Evolutionary conservation across 164 flowering plant genomes (phyloP), one percentile per base, ranked within the genome.

Genomic region (Brasenia schreberi): DNA sequence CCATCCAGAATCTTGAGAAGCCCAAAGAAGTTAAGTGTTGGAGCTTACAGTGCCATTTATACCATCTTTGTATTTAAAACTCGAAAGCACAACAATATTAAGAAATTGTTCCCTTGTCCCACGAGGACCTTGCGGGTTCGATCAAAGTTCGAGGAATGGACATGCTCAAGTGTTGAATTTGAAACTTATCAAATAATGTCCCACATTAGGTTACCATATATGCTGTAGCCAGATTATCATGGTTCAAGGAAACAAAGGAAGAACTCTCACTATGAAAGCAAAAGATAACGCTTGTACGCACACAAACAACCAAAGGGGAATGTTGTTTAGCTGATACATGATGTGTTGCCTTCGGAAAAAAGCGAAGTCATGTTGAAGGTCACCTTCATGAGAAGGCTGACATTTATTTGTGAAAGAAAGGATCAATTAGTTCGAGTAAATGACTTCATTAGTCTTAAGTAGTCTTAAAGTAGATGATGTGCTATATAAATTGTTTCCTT

Each of bases 101-200:
- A 95, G 80, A 60, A 92, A 68, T 69, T 90, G 96, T 60, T 80
- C 81, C 17, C 99, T 97, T 60, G 97, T 88, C 94, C 96, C 88
- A 2, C 74, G 67, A 64, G 68, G 52, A 56, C 61, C 62, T 18
- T 10, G 87, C 87, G 6, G 97, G 87, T 23, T 61, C 49, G 19
- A 62, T 66, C n/a, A 70, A 58, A 11, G 67, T 69, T 42, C 53
- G 71, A 18, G 80, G 78, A 71, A 80, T 80, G n/a, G 77, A 77
- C 94, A 91, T 88, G 68, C 74, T 71, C 71, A 95, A 75, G 80
- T 95, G 99, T 75, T 92, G 97, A 78, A 92, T 81, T 61, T 88
- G 77, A 53, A 70, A 56, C 43, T 42, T 66, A 49, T 77, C 76
- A 70, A 92, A 72, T 33, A 78, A 60, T 23, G 79, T 78, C 0